Conservation (phyloP, 495 filamentous ascomycete genomes). For the Chaetomium cochliodes region DNA sequence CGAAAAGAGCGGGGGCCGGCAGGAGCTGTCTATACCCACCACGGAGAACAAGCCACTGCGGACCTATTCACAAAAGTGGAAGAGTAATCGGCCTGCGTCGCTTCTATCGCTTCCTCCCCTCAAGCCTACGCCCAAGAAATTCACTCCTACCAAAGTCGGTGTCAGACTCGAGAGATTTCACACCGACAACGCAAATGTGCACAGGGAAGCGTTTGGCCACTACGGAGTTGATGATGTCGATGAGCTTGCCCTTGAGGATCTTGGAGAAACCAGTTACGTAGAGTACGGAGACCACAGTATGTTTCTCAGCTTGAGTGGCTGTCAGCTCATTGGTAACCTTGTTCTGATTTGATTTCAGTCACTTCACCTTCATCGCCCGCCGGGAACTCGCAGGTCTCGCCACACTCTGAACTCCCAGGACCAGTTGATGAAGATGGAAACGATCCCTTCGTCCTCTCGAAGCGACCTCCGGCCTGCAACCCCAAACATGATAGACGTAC, state of each 20-base stretch:
- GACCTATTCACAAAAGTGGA: constrained; percentile 20
- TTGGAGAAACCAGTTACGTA: background rate
- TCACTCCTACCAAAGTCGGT: background rate
- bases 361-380: constrained; percentile 2
- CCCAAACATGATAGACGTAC: constrained; percentile 10
- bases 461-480: background rate
- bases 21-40: background rate
- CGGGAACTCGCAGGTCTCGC: background rate
- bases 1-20: background rate
- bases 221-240: background rate
- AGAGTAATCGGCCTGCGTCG: background rate
- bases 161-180: background rate
- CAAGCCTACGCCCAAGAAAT: background rate
- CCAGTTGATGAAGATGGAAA: constrained; percentile 7
- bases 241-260: background rate
- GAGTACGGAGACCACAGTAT: background rate
- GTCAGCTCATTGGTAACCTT: background rate
- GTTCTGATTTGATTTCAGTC: background rate
- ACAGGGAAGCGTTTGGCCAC: background rate
- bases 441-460: background rate
- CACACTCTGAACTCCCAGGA: background rate
- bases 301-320: background rate
- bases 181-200: background rate
- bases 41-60: background rate
- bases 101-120: constrained; percentile 16